Evolutionary conservation across 306 rosid species (phyloP), one percentile per base, ranked within the genome.

Genomic region (Cyclanthera cordifolia): DNA sequence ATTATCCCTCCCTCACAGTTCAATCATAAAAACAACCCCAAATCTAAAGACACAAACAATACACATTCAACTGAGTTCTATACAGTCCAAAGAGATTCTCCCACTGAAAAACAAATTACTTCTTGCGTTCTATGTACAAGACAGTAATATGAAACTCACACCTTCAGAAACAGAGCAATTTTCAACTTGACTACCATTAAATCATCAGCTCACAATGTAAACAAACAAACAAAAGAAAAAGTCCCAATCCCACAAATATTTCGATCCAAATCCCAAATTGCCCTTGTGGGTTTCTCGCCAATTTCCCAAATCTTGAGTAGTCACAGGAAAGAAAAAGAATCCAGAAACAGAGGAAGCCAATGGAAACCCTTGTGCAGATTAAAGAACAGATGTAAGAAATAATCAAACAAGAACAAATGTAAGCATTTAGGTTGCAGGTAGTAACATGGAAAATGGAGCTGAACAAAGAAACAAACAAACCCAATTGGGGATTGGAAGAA

Each of bases 11-110:
- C 54, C 59, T 69, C 63, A n/a, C n/a, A 72, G 54, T 70, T 67
- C 63, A 80, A 51, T 86, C 56, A 75, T 54, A 71, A 37, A 57
- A 72, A 66, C 45, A 78, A 78, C 76, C 78, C 51, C 19, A 16
- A 23, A 80, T 69, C 70, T 27, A 21, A 69, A 19, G 45, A 45
- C 15, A 65, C 54, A 46, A 24, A 24, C 23, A 46, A 2, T 37
- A 39, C 54, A 39, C 1, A 45, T 46, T 45, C 39, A 3, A 23
- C 20, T 24, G 53, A 43, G 53, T 45, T 15, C 23, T 43, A 66
- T 46, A 24, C 17, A 27, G 69, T 64, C 34, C 69, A 21, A 39
- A 64, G 32, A 69, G 47, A 49, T 69, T 69, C 59, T 25, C 72
- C 72, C 72, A 68, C 34, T 51, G 4, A 3, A 50, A 25, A 10